Base-by-base conservation (phyloP, 2,329 filamentous ascomycete species). In the Cephalotrichum gorgonifer region DNA sequence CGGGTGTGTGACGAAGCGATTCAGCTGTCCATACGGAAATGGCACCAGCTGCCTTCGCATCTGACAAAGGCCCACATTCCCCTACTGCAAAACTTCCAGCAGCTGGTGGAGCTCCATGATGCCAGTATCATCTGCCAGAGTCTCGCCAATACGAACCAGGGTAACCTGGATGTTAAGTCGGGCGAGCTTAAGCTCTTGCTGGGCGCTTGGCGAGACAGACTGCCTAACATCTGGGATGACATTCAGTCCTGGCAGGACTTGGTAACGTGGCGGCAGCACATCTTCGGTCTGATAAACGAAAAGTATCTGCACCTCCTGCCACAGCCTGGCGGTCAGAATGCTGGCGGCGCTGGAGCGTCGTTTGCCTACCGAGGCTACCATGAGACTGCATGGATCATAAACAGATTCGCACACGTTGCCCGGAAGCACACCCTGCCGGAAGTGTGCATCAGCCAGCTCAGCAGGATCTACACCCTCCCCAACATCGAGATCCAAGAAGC, bases 401-500 rank as follows among this genome's bases (percentile, higher is more conserved):
- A 99, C 65, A 80, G 93, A 17, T 99, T 98, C 60, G 94, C 93
- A 1, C 93, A 98, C 62, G 93, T 98, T 39, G 93, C 93, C 44
- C 83, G 93, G 50, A 98, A 98, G 72, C 93, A 99, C 65, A 91
- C 87, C 57, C 81, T 99, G 57, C 88, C 90, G 0, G 93, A 98
- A 54, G 93, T 98, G 27, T 99, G 94, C 70, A 96, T 98, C 67
- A 91, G 81, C 55, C 93, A 99, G 62, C 78, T 99, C 20, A 95
- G 91, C 62, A 86, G 91, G 54, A 99, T 99, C 62, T 99, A 99
- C 65, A 98, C 93, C 0, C 76, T 99, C 6, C 93, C 93, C 1
- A 99, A 99, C 62, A 99, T 99, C 42, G 93, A 99, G 69, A 99
- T 99, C 43, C 94, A 98, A 62, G 93, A 99, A 64, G 93, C 93